These are phyloP conservation scores for Quambalaria eucalypti DNA, from an alignment of 1,284 basidiomycete genomes.

Conservation along the genomic window DNA sequence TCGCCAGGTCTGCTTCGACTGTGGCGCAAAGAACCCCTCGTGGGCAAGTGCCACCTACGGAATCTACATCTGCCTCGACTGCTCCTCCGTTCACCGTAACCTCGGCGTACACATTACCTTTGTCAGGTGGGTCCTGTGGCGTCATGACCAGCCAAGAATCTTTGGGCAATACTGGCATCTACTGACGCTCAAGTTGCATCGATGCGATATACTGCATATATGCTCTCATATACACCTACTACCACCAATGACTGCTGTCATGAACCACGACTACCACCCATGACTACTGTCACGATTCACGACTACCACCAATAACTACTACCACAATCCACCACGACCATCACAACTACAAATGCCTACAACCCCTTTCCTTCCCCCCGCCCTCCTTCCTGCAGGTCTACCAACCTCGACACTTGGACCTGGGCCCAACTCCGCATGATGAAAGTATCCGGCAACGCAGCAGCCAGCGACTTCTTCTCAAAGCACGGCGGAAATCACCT, in stretches of 20 bases:
- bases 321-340: too few relatives aligned
- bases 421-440: constrained; percentile 82
- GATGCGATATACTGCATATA: too few relatives aligned
- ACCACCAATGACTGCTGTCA: too few relatives aligned
- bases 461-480: constrained; percentile 81
- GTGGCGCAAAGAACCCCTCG: constrained; percentile 88
- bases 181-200: too few relatives aligned
- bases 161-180: too few relatives aligned
- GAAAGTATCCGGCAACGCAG: constrained; percentile 89
- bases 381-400: constrained; percentile 59
- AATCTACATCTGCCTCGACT: constrained; percentile 95
- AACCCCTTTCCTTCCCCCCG: background rate
- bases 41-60: constrained; percentile 96
- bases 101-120: constrained; percentile 98
- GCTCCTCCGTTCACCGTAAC: constrained; percentile 88
- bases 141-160: too few relatives aligned
- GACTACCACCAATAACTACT: too few relatives aligned
- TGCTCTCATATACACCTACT: too few relatives aligned
- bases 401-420: constrained; percentile 93
- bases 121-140: constrained; percentile 65
- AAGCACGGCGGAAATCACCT: constrained; percentile 70
- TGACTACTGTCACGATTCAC: too few relatives aligned
- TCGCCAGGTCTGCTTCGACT: constrained; percentile 84
- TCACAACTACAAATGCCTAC: too few relatives aligned
- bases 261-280: too few relatives aligned